Percentiles rank a stretch among this genome's conserved stretches.
Evolutionary conservation across 495 filamentous ascomycete species (phyloP).

Genomic region (Aspergillus asperescens): DNA sequence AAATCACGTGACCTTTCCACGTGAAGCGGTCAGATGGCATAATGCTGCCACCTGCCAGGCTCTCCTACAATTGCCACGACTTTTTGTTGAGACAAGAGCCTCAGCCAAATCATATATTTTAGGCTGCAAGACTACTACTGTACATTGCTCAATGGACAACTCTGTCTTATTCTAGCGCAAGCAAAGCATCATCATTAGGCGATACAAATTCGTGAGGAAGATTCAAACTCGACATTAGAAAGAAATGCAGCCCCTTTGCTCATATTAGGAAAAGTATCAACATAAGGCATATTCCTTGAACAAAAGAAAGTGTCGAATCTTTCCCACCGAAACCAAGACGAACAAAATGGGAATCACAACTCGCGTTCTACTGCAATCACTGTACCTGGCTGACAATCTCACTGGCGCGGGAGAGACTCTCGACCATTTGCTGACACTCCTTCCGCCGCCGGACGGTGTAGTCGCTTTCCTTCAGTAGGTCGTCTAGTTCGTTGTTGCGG

Average conservation of each 20-base stretch:
- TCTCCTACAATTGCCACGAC: too few relatives aligned
- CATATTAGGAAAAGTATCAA: conserved; percentile 18
- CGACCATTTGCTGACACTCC: conserved; percentile 99
- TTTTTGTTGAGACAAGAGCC: too few relatives aligned
- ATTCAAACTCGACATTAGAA: conserved; percentile 17
- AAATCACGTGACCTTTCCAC: too few relatives aligned
- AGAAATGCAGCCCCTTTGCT: conserved; percentile 14
- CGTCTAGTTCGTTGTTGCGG: conserved; percentile 79
- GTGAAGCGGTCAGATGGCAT: too few relatives aligned
- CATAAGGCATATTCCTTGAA: conserved; percentile 14
- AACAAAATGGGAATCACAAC: conserved; percentile 15
- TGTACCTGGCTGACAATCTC: conserved; percentile 98
- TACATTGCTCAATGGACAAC: neutral
- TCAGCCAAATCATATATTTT: too few relatives aligned
- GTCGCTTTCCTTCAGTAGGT: conserved; percentile 94
- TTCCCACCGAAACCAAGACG: conserved; percentile 8
- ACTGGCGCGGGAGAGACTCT: conserved; percentile 76
- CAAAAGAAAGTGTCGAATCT: conserved; percentile 9
- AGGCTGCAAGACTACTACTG: too few relatives aligned
- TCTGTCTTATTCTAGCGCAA: conserved; percentile 16
- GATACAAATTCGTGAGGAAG: conserved; percentile 25
- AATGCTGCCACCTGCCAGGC: too few relatives aligned
- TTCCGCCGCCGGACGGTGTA: conserved; percentile 93
- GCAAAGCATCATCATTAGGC: conserved; percentile 22
- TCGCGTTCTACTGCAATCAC: conserved; percentile 39